Evolutionary conservation across 2,329 filamentous ascomycete species (phyloP).

Genomic region (Beauveria scarabaeidicola): DNA sequence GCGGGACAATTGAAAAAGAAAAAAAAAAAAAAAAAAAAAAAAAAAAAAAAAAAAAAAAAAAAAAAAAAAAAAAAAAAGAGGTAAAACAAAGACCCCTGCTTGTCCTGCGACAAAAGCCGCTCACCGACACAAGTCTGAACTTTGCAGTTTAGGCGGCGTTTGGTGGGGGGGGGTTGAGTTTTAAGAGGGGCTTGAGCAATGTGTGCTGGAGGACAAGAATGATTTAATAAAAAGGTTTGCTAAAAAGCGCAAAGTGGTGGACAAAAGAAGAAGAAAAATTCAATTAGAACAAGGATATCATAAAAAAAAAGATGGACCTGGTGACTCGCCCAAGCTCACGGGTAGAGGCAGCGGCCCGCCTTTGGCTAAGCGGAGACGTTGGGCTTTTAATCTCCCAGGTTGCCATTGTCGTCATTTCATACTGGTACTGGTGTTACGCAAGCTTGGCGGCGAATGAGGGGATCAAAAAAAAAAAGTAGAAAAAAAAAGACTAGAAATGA

Average conservation of each 20-base stretch:
- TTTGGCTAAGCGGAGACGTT: conserved; percentile 1
- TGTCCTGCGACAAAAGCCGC: background rate
- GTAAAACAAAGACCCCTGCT: too few species aligned
- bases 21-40: background rate
- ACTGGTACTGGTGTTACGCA: background rate
- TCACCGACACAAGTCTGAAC: background rate
- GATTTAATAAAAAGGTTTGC: background rate
- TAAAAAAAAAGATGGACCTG: background rate
- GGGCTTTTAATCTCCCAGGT: conserved; percentile 2
- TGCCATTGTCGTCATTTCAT: background rate
- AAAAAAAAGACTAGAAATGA: too few species aligned
- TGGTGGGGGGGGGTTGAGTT: background rate
- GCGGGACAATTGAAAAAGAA: background rate
- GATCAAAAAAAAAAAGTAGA: background rate
- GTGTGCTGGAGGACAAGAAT: too few species aligned
- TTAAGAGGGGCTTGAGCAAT: background rate
- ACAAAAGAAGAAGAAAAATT: background rate
- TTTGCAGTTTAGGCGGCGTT: background rate
- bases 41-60: background rate
- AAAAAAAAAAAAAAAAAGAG: background rate
- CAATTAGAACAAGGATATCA: background rate
- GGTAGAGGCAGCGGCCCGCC: conserved; percentile 3
- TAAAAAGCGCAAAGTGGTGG: background rate
- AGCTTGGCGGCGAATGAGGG: background rate
- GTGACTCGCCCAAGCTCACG: background rate